Evolutionary conservation across 2,329 filamentous ascomycete genomes (phyloP).

Genomic region (Cordyceps farinosa): DNA sequence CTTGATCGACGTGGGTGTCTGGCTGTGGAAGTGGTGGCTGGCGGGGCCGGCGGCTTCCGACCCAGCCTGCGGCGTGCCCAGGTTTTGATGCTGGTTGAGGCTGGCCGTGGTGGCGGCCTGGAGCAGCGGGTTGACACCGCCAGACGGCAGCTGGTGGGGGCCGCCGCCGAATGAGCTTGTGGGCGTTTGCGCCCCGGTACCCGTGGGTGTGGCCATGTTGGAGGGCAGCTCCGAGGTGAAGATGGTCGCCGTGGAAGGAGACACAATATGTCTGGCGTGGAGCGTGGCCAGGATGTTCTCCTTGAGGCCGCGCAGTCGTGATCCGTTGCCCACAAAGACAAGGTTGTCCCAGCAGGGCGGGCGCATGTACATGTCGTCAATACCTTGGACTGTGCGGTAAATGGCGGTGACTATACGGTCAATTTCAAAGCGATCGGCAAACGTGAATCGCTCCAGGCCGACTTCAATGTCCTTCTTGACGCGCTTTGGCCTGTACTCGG

Average conservation of each 20-base stretch:
- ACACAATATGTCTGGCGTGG: constrained; percentile 79
- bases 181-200: constrained; percentile 88
- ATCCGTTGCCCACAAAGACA: constrained; percentile 87
- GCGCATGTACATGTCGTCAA: constrained; percentile 80
- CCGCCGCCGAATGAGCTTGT: constrained; percentile 56
- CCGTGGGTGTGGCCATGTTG: constrained; percentile 84
- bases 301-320: constrained; percentile 70
- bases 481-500: constrained; percentile 51
- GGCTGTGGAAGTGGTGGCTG: constrained; percentile 52
- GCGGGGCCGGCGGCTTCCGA: constrained; percentile 37
- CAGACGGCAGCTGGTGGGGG: constrained; percentile 51
- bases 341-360: constrained; percentile 88
- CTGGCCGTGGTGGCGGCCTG: constrained; percentile 82
- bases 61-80: constrained; percentile 39
- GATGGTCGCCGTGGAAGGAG: constrained; percentile 88
- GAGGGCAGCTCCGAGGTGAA: constrained; percentile 96
- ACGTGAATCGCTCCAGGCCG: constrained; percentile 70
- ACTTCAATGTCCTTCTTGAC: constrained; percentile 69
- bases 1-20: constrained; percentile 83
- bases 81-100: constrained; percentile 33
- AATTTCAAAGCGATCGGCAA: constrained; percentile 67
- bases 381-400: constrained; percentile 76
- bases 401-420: constrained; percentile 81
- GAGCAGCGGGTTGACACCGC: constrained; percentile 80
- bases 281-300: constrained; percentile 82